Base-by-base conservation (phyloP, 2,329 filamentous ascomycete genomes). In the Mycosphaerella arachidis region DNA sequence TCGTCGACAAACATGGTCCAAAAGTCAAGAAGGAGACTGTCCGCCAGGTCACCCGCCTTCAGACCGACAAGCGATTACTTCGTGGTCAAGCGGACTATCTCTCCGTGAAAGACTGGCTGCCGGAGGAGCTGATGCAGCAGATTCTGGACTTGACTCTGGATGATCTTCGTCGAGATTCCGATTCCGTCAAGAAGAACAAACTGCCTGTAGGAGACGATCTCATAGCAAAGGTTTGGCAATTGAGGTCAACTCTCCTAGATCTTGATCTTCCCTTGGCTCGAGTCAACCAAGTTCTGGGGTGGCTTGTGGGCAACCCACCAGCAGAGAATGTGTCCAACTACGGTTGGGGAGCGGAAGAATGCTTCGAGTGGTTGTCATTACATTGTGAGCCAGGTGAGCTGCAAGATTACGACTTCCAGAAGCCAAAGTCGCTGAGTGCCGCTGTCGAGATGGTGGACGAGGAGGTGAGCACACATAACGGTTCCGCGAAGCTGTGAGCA, bases 301-400 rank as follows among this genome's bases (percentile, higher is more conserved):
- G 61, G 82, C 83, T 66, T 80, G 88, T 70, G 81, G 91, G 48
- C 46, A 86, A 89, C 65, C 85, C 86, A 30, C 81, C 86, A 13
- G 69, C 73, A 59, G 73, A 74, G 31, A 55, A 52, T 29, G 27
- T 60, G 86, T 85, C 63, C 82, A 88, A 57, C 77, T 80, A 2
- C 70, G 78, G 24, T 13, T 96, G 91, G 90, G 92, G 92, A 9
- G 77, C 97, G 37, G 88, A 95, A 62, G 92, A 96, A 75, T 86
- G 90, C 29, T 74, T 99, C 20, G 91, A 97, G 68, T 96, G 92
- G 91, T 82, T 97, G 56, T 90, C 91, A n/a, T 79, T 90, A 65
- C 85, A 94, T 71, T 90, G 88, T 67, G 77, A 82, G 13, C 40
- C 58, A 29, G 65, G 61, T 24, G 68, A 72, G 53, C 61, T 74